Evolutionary conservation across 306 rosid genomes (phyloP).

Genomic region (Quercus engelmannii): DNA sequence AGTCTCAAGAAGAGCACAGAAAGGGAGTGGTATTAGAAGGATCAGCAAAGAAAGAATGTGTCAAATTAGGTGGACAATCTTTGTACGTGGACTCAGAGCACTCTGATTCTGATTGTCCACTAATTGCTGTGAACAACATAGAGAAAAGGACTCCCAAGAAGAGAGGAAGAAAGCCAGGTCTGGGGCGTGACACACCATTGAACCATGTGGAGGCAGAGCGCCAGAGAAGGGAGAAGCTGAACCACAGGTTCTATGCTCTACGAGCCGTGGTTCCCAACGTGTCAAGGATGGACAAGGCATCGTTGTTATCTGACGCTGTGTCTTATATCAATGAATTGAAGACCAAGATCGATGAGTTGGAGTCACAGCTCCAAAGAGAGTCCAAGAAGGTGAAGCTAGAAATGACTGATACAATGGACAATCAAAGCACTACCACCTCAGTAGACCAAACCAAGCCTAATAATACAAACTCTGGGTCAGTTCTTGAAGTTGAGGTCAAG

Average conservation of each 20-base stretch:
- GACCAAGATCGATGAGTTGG: constrained; percentile 52
- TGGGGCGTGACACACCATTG: constrained; percentile 44
- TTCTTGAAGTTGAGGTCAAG: constrained; percentile 61
- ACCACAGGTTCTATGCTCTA: constrained; percentile 76
- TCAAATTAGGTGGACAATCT: background rate
- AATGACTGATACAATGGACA: constrained; percentile 37
- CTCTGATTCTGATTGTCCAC: constrained; percentile 52
- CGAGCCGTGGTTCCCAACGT: constrained; percentile 90
- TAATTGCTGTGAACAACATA: background rate
- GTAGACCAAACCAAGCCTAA: constrained; percentile 41
- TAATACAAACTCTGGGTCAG: background rate
- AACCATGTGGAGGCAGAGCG: constrained; percentile 95
- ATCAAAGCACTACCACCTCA: constrained; percentile 61
- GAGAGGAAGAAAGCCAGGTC: constrained; percentile 62
- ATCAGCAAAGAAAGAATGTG: background rate
- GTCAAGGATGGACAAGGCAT: constrained; percentile 95
- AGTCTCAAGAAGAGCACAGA: background rate
- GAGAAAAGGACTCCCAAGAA: constrained; percentile 43
- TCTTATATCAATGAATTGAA: constrained; percentile 68
- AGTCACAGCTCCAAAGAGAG: constrained; percentile 35
- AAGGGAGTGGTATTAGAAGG: background rate
- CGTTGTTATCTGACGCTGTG: constrained; percentile 75
- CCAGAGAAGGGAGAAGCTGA: constrained; percentile 83
- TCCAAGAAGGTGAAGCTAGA: constrained; percentile 50
- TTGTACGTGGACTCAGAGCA: constrained; percentile 41